These are phyloP conservation scores for Beauveria sp. DNA, from an alignment of 2,329 filamentous ascomycete species.

Conservation along the genomic window DNA sequence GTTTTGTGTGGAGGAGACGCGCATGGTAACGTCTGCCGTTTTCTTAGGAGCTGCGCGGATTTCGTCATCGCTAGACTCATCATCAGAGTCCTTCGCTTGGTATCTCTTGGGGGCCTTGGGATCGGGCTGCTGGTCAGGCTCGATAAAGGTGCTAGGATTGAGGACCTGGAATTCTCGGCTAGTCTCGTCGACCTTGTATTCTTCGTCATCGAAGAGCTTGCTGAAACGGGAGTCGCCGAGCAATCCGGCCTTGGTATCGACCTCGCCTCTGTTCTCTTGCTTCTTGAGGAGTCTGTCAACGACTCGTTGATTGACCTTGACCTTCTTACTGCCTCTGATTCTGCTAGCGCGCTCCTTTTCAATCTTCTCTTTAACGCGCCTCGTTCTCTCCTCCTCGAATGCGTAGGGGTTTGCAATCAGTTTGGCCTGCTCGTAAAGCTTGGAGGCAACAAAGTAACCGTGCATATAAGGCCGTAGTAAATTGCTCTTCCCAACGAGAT, in stretches of 20 bases:
- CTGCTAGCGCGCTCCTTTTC: slow-evolving; percentile 94
- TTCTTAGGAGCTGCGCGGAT: slow-evolving; percentile 17
- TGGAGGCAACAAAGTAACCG: slow-evolving; percentile 93
- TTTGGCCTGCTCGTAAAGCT: slow-evolving; percentile 88
- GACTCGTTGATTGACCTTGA: slow-evolving; percentile 86
- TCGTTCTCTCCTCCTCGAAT: slow-evolving; percentile 85
- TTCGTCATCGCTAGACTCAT: slow-evolving; percentile 34
- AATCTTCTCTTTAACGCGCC: slow-evolving; percentile 89
- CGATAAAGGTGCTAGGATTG: slow-evolving; percentile 72
- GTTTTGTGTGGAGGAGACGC: slow-evolving; percentile 61
- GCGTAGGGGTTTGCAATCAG: slow-evolving; percentile 91
- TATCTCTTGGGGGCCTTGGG: slow-evolving; percentile 30
- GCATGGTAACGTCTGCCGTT: slow-evolving; percentile 47
- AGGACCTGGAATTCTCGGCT: slow-evolving; percentile 80
- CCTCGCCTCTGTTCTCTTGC: slow-evolving; percentile 50
- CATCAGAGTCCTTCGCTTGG: slow-evolving; percentile 34
- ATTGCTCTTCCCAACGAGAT: slow-evolving; percentile 84
- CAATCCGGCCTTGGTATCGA: slow-evolving; percentile 55
- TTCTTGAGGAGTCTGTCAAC: slow-evolving; percentile 67
- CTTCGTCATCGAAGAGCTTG: slow-evolving; percentile 83
- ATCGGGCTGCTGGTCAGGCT: slow-evolving; percentile 22
- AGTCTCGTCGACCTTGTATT: slow-evolving; percentile 85
- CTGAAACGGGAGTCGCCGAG: slow-evolving; percentile 83
- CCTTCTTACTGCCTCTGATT: slow-evolving; percentile 91
- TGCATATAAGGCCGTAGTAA: slow-evolving; percentile 96